Base-by-base conservation (phyloP, 805 yeast genomes). In the Zygoascus tannicola region DNA sequence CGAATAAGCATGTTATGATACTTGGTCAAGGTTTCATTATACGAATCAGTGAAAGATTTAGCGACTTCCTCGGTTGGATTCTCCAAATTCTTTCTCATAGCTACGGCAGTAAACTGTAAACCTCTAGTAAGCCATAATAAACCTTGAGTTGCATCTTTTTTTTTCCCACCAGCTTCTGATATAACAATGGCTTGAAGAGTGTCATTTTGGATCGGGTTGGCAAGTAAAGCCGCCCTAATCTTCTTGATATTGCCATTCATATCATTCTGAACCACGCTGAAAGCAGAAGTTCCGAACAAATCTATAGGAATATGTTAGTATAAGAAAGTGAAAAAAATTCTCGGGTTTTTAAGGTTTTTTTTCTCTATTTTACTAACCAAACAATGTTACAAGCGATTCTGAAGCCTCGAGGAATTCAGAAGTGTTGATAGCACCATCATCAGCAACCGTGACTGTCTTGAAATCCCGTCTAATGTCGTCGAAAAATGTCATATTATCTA, bases 121-220 rank as follows among this genome's bases (percentile, higher is more conserved):
- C 95, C 96, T 58, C 71, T 58, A 22, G 80, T 72, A 54, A 86
- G 74, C 96, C 96, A 86, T 55, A 86, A 67, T 52, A 86, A 73
- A 33, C 94, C 96, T 65, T 87, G 95, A 10, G 95, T 86, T 34
- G 95, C 94, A 48, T 80, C 78, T 63, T 80, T 83, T 44, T 67
- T 66, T 64, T 76, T 76, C 52, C 76, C 76, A 32, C 70, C 72
- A 35, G 76, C 79, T 68, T 86, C 96, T 44, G 78, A 68, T 49
- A 82, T 65, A 28, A 87, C 81, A 60, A 86, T 69, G 49, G 75
- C 86, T 67, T 87, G 94, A 55, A 86, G 71, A 21, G 94, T 80
- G n/a, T 67, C 59, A 22, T 83, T 70, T 44, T 67, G 64, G 33
- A 67, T 74, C 37, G 94, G 94, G 44, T 78, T 74, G 5, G 78